Base-by-base conservation (phyloP, 345 rosid species). In the Populus ilicifolia region DNA sequence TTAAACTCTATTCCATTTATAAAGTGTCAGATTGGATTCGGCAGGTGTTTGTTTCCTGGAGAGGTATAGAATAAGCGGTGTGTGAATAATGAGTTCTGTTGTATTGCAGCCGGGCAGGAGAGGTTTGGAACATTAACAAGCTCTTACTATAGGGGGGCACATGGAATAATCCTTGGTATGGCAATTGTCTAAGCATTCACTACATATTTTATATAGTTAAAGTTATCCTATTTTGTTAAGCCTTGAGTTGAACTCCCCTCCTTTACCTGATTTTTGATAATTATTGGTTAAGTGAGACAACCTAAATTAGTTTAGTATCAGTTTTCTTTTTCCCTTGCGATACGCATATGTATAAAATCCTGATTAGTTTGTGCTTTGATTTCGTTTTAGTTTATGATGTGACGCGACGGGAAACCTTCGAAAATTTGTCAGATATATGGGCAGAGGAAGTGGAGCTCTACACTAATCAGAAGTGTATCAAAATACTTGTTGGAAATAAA, bases 81-180 rank as follows among this genome's bases (percentile, higher is more conserved):
- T 63, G 7, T 77, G 27, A 59, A 59, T 81, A 38, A 56, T 56
- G 71, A 48, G 30, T 73, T 44, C 21, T 78, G 65, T 71, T 80
- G 68, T 59, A 70, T 83, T 89, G 85, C 85, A 96, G 99, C 98
- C 82, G 99, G 99, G 67, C 99, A 93, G 83, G 99, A 96, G 80
- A 90, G 96, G 73, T 96, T 96, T 77, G 96, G 99, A 71, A 85
- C 89, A 71, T 63, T 96, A 80, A 89, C 87, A 3, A 92, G 90
- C 83, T 96, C 99, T 67, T 96, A 96, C 81, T 96, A 91, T 66
- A 90, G 99, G 81, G 99, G 98, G 29, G 90, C 98, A 25, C 98
- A 96, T 41, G 99, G 99, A 48, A 91, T 96, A 77, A 86, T 96
- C 54, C 98, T 96, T 9, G 97, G 99, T 96, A 89, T 35, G 69